Conservation (phyloP, 2,329 filamentous ascomycete genomes). For the Stagonosporopsis chrysanthemi region DNA sequence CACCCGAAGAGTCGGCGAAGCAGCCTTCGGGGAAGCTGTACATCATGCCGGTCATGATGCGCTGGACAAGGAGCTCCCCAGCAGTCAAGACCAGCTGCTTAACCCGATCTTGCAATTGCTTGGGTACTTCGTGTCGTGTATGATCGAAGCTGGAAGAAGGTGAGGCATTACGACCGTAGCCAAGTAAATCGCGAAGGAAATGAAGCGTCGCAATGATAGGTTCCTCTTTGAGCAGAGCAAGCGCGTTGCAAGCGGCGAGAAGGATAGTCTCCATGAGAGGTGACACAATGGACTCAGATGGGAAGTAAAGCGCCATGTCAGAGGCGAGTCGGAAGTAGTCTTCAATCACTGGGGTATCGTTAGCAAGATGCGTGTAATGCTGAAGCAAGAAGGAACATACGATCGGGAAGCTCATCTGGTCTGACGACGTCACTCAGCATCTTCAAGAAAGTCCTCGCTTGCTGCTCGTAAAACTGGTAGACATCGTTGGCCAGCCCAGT, state of each 20-base stretch:
- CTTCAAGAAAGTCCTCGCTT: constrained; percentile 87
- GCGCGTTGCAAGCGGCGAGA: constrained; percentile 82
- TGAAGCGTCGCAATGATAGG: constrained; percentile 91
- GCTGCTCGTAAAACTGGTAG: constrained; percentile 93
- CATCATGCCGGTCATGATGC: constrained; percentile 97
- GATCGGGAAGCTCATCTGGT: constrained; percentile 76
- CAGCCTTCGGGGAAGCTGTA: constrained; percentile 96
- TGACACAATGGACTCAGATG: constrained; percentile 81
- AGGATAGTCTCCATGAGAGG: constrained; percentile 82
- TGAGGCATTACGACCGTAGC: constrained; percentile 80
- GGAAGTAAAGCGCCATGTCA: constrained; percentile 92
- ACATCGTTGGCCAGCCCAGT: constrained; percentile 84
- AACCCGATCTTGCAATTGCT: constrained; percentile 75
- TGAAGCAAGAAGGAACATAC: constrained; percentile 47
- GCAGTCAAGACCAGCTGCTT: constrained; percentile 73
- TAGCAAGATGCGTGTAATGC: constrained; percentile 17
- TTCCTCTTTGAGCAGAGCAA: constrained; percentile 89
- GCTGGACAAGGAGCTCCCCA: constrained; percentile 82
- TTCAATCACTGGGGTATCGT: constrained; percentile 72
- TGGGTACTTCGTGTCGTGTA: constrained; percentile 65
- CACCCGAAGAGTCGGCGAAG: constrained; percentile 91
- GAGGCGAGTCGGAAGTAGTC: constrained; percentile 95
- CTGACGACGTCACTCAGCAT: constrained; percentile 82
- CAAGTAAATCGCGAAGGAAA: constrained; percentile 88
- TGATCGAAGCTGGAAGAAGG: constrained; percentile 68